Conservation (phyloP, 768 basidiomycete genomes). For the Russula sp. region DNA sequence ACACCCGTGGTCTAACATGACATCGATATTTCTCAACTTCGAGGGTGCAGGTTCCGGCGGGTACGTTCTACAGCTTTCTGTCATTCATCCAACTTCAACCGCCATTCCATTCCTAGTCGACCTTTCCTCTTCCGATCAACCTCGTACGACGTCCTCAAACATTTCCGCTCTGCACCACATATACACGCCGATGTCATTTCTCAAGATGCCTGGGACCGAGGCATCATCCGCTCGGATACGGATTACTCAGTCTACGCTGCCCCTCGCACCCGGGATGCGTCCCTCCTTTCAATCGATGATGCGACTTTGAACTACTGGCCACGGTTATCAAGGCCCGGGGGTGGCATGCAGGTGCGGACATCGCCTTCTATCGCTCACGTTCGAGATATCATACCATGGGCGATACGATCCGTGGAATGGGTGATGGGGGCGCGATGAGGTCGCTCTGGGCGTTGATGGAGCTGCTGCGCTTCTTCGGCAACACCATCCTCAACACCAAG, state of each 20-base stretch:
- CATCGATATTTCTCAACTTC: conserved; percentile 71
- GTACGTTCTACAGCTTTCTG: conserved; percentile 39
- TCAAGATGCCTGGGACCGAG: conserved; percentile 64
- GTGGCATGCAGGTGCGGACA: conserved; percentile 67
- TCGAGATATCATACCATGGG: conserved; percentile 74
- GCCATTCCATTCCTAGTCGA: conserved; percentile 44
- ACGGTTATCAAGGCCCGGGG: conserved; percentile 24
- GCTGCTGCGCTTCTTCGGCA: conserved; percentile 51
- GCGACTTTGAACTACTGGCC: not conserved
- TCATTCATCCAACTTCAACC: conserved; percentile 12
- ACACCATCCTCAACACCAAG: conserved; percentile 48
- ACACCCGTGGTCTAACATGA: conserved; percentile 71
- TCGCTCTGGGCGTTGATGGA: conserved; percentile 83
- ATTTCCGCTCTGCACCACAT: conserved; percentile 56
- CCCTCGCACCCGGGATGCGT: conserved; percentile 1
- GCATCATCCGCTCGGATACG: conserved; percentile 64
- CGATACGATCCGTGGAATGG: conserved; percentile 60
- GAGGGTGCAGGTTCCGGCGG: conserved; percentile 81
- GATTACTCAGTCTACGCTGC: conserved; percentile 68
- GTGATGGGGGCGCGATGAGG: conserved; percentile 46
- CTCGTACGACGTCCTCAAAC: conserved; percentile 51
- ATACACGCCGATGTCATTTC: conserved; percentile 72
- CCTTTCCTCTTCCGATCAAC: conserved; percentile 76
- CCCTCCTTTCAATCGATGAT: not conserved
- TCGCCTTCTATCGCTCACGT: conserved; percentile 75